These are phyloP conservation scores for Saturnispora kantuleensis DNA, from an alignment of 805 yeast genomes.

Conservation along the genomic window DNA sequence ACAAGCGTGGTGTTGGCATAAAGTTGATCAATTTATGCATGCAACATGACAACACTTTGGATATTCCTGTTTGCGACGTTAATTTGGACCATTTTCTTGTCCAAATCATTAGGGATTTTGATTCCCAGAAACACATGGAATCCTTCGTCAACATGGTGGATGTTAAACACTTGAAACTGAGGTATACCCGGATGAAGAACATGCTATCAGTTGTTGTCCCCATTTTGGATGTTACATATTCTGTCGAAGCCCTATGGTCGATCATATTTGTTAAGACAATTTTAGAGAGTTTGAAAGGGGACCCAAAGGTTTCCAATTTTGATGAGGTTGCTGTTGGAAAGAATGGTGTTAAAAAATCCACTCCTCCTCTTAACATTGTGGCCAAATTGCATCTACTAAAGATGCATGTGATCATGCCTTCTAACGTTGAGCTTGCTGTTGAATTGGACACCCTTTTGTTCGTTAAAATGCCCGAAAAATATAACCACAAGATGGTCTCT, in stretches of 20 bases:
- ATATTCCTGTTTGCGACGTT: conserved; percentile 9
- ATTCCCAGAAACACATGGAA: conserved; percentile 8
- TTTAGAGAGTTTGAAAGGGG: conserved; percentile 5
- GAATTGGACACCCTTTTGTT: conserved; percentile 23
- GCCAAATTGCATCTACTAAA: conserved; percentile 19
- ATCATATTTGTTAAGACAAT: conserved; percentile 19
- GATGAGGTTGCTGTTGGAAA: background rate
- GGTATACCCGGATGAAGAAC: conserved; percentile 12
- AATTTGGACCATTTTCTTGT: conserved; percentile 9
- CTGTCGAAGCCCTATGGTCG: conserved; percentile 27
- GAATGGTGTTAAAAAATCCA: background rate
- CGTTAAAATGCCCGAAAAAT: conserved; percentile 11
- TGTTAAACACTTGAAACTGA: conserved; percentile 10
- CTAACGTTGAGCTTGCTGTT: conserved; percentile 20
- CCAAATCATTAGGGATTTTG: conserved; percentile 18
- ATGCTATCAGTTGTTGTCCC: conserved; percentile 19
- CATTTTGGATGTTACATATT: conserved; percentile 18
- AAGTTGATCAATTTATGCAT: conserved; percentile 4
- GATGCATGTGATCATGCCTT: conserved; percentile 20
- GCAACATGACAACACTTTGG: conserved; percentile 10
- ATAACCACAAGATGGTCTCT: conserved; percentile 11
- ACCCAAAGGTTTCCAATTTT: background rate
- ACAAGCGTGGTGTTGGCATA: conserved; percentile 20
- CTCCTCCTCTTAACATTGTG: conserved; percentile 9
- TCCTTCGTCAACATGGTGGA: conserved; percentile 10